A percentile compares a stretch with the other conserved stretches of the same genome.
These are phyloP conservation scores for Ophiostoma himal-ulmi DNA, from an alignment of 2,329 filamentous ascomycete species.

Conservation along the genomic window DNA sequence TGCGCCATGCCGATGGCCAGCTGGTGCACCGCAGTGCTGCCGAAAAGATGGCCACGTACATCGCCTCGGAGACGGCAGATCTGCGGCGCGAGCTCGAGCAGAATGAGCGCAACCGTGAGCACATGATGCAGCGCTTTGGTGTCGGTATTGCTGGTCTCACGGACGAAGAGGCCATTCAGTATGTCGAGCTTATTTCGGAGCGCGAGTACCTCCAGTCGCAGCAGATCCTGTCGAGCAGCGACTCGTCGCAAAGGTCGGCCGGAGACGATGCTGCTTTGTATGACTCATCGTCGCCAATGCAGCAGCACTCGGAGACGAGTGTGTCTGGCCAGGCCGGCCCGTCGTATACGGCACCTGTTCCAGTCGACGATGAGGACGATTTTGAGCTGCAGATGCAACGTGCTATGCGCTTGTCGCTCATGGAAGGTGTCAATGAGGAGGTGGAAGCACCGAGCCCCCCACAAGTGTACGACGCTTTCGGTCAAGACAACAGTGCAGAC, in stretches of 20 bases:
- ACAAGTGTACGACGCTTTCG: neutral
- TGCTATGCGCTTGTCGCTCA: slow-evolving; percentile 55
- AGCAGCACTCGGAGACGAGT: slow-evolving; percentile 43
- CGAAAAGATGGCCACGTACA: slow-evolving; percentile 70
- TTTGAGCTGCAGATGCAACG: slow-evolving; percentile 58
- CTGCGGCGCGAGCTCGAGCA: slow-evolving; percentile 65
- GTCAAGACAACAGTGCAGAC: neutral
- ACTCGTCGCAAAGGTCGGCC: slow-evolving; percentile 25
- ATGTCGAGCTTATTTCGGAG: slow-evolving; percentile 58
- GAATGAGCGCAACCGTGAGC: slow-evolving; percentile 60
- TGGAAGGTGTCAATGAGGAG: slow-evolving; percentile 49
- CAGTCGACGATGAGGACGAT: slow-evolving; percentile 40
- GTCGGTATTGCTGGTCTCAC: slow-evolving; percentile 65
- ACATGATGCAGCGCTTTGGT: slow-evolving; percentile 74
- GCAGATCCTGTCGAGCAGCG: slow-evolving; percentile 47
- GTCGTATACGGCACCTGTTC: neutral
- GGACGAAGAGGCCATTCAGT: slow-evolving; percentile 59
- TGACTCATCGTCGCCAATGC: slow-evolving; percentile 13
- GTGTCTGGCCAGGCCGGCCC: slow-evolving; percentile 31
- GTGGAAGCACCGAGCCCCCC: neutral
- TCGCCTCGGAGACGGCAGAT: slow-evolving; percentile 78
- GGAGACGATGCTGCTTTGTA: neutral
- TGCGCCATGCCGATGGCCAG: slow-evolving; percentile 60
- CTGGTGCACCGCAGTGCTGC: slow-evolving; percentile 47
- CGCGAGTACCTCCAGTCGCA: neutral